phyloP scores from a whole-genome alignment of 176 grass and related monocot species.

The Oryza punctata region DNA sequence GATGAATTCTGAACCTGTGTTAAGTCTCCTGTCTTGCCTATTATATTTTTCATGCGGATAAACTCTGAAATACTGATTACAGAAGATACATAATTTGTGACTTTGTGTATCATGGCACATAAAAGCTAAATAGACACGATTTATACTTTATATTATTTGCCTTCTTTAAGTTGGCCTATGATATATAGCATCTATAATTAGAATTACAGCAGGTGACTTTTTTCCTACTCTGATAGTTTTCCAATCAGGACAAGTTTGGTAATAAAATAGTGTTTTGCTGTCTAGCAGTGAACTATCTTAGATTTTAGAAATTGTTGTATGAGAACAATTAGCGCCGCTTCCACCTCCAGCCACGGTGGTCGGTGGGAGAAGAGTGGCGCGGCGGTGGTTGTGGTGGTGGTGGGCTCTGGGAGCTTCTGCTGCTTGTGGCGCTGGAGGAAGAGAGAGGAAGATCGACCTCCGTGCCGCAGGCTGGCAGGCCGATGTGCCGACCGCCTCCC shows the following conservation, averaged over 20 bases:
- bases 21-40: neutral
- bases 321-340: too few relatives aligned
- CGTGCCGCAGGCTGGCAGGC: too few relatives aligned
- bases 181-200: neutral
- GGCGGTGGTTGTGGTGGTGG: too few relatives aligned
- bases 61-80: constrained; percentile 9
- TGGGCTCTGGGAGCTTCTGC: too few relatives aligned
- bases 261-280: constrained; percentile 14
- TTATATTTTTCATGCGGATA: neutral
- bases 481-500: too few relatives aligned
- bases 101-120: constrained; percentile 4
- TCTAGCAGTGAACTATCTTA: neutral
- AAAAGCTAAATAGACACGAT: neutral
- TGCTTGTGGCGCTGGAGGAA: too few relatives aligned
- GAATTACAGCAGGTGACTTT: neutral
- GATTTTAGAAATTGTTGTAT: constrained; percentile 12
- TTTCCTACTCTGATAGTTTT: neutral
- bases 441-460: too few relatives aligned
- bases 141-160: neutral
- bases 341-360: too few relatives aligned
- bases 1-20: constrained; percentile 6
- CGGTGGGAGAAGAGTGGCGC: too few relatives aligned
- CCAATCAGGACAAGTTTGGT: neutral
- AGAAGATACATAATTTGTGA: neutral
- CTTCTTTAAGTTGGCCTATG: neutral